Evolutionary conservation across 192 early-diverging fungal species (phyloP), one percentile per base, ranked within the genome.

Genomic region (Coemansia biformis): DNA sequence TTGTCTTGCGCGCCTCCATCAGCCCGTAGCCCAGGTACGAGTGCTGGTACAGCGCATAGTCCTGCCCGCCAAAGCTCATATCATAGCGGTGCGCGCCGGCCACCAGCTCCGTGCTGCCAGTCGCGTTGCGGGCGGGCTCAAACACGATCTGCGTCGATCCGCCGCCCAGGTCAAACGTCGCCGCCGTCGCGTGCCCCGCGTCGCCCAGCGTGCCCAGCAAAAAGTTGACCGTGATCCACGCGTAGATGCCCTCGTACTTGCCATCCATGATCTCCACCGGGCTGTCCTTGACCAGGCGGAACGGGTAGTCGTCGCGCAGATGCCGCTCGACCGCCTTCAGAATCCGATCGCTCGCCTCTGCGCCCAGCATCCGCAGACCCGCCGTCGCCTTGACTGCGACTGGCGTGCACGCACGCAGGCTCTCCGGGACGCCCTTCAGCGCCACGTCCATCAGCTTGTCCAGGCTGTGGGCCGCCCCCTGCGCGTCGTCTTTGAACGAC

Each of bases 221-320:
- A 51, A 90, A 95, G 67, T 98, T 98, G 17, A 95, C 88, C 0
- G 95, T 98, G 39, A 98, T 90, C 95, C 95, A 98, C 26, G 93
- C 93, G 71, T 84, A 98, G n/a, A 96, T 84, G 35, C 92, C 95
- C 81, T 98, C 96, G 63, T 96, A 89, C 35, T 73, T 80, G n/a
- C 96, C 96, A 24, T 88, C 86, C 96, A 98, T 98, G 50, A 98
- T 84, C 11, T 66, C 83, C 7, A 98, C 87, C 8, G 86, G 89
- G 31, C 81, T 64, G 0, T 79, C 73, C 43, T 79, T 74, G 14
- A 85, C 60, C 5, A 94, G 77, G 15, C 75, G 81, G 69, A 96
- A 98, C 24, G 87, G 89, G 52, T 93, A 98, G 16, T 78, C 64
- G 4, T 63, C 79, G 51, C 78, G 66, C 51, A 98, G 47, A 18